A percentile compares a stretch with the other conserved stretches of the same genome.
These are phyloP conservation scores for Paecilomyces variotii DNA, from an alignment of 2,329 filamentous ascomycete genomes.

Conservation along the genomic window DNA sequence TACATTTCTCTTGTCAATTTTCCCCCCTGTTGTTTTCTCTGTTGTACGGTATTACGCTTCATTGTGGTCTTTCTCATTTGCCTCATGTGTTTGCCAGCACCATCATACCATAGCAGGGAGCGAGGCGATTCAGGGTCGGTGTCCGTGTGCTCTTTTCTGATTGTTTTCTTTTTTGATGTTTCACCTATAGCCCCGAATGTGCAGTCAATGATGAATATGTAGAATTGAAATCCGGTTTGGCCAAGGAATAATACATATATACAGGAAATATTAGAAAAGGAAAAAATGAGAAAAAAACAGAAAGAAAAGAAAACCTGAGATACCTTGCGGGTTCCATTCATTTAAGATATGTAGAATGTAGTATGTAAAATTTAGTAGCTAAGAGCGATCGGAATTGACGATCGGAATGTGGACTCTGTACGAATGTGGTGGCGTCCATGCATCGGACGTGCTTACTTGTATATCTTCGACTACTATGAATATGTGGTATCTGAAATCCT, in stretches of 20 bases:
- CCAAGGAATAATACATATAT: neutral
- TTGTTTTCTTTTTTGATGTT: slow-evolving; percentile 2
- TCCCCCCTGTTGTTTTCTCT: neutral
- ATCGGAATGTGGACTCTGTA: neutral
- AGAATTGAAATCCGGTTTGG: neutral
- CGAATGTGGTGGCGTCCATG: neutral
- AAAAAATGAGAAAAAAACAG: no score
- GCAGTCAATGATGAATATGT: neutral
- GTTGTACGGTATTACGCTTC: slow-evolving; percentile 5
- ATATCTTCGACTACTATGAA: neutral
- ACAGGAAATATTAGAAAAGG: neutral
- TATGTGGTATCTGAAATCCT: neutral
- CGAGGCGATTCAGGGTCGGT: slow-evolving; percentile 12
- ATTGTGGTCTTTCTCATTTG: slow-evolving; percentile 5
- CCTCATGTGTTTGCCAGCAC: slow-evolving; percentile 13
- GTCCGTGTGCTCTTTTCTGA: slow-evolving; percentile 2
- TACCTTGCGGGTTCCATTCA: neutral
- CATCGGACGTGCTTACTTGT: neutral
- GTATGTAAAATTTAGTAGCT: neutral
- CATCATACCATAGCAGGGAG: slow-evolving; percentile 17
- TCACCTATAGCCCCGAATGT: neutral
- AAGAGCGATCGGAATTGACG: neutral
- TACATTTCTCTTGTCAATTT: neutral
- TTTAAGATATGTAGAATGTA: neutral
- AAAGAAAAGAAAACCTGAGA: no score